Conservation (phyloP, 768 basidiomycete genomes). For the Gloeostereum incarnatum region DNA sequence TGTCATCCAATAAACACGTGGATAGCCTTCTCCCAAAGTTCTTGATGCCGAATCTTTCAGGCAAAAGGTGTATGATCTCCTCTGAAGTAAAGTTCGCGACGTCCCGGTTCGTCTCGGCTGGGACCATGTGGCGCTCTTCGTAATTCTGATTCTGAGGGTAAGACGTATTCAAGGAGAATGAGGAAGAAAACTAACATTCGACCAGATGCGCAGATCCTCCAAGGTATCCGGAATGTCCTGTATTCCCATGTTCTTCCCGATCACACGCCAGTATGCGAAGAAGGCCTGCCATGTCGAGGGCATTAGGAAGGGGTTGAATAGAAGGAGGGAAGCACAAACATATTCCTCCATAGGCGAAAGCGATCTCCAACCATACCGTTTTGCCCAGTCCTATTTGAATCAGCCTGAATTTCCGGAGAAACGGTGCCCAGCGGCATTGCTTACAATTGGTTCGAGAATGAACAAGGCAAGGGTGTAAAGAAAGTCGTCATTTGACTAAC, state of each 20-base stretch:
- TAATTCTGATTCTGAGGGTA: constrained; percentile 21
- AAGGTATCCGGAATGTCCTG: constrained; percentile 31
- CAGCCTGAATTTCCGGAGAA: background rate
- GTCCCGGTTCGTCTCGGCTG: constrained; percentile 26
- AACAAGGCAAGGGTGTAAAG: constrained; percentile 32
- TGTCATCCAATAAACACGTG: constrained; percentile 30
- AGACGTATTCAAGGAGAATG: background rate
- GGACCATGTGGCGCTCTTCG: constrained; percentile 30
- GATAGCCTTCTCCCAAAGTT: constrained; percentile 21
- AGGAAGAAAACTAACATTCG: constrained; percentile 17
- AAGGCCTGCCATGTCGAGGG: constrained; percentile 17
- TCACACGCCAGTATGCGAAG: constrained; percentile 30
- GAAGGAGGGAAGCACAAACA: constrained; percentile 11
- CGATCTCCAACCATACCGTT: constrained; percentile 32
- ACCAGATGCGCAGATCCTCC: constrained; percentile 28
- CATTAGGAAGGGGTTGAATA: background rate
- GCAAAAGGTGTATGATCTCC: constrained; percentile 29
- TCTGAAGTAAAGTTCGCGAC: constrained; percentile 29
- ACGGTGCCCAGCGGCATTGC: constrained; percentile 4
- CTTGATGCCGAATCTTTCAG: constrained; percentile 27
- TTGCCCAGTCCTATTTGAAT: constrained; percentile 24
- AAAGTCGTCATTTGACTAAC: constrained; percentile 29
- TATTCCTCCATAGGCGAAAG: constrained; percentile 34
- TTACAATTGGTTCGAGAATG: constrained; percentile 26
- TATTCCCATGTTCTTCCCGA: constrained; percentile 38